Base-by-base conservation (phyloP, 345 rosid genomes). In the Eucalyptus cloeziana region DNA sequence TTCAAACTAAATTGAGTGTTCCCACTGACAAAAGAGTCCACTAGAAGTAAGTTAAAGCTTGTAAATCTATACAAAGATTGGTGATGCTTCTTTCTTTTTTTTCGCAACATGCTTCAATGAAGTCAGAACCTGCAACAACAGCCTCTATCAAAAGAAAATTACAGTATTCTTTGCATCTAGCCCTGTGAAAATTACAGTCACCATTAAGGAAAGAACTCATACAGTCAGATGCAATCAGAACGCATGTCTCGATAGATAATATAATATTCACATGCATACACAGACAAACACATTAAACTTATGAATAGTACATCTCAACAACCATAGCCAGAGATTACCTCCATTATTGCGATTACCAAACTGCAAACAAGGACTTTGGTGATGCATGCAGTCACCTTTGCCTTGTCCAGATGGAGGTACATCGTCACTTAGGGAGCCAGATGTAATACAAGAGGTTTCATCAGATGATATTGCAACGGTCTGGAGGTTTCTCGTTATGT, bases 271-370 rank as follows among this genome's bases (percentile, higher is more conserved):
- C 22, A 64, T 15, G 81, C 37, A 21, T n/a, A 86, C 24, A 64
- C 33, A 49, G 86, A 54, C 30, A 86, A 49, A 80, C 67, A 76
- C 45, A 10, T 37, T 37, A 37, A 43, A 76, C 43, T 2, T 71
- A 62, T 30, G 33, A 62, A 62, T 13, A 62, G 81, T 37, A 71
- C 22, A 37, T 40, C 85, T 21, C 85, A 76, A 21, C 47, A 40
- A 76, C 45, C 47, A 76, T 21, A 21, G 47, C 85, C 47, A 62
- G 58, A 91, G 88, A 89, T 89, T 94, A 97, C 99, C 99, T 96
- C 95, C 95, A 94, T 88, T 95, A 88, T 95, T 96, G 88, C 93
- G 96, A 88, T 93, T 93, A 86, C 97, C 99, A 92, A 97, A 95
- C 89, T 94, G 95, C 92, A 96, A 93, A 94, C 96, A 92, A 90